Evolutionary conservation across 2,329 filamentous ascomycete species (phyloP).

Genomic region (Neonectria sp.): DNA sequence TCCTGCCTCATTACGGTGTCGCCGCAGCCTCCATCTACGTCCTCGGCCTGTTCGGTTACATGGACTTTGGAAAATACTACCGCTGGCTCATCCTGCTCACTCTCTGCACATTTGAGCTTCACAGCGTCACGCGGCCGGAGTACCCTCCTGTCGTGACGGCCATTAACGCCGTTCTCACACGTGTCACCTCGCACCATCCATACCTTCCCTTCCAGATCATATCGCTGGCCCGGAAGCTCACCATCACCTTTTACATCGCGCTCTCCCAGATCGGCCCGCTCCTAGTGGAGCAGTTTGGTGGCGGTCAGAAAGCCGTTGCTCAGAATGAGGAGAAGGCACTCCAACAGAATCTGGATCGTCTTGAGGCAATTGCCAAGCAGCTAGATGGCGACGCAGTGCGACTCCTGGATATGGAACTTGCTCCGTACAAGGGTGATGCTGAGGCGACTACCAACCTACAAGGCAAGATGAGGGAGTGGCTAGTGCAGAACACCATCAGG

Average conservation of each 20-base stretch:
- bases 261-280: constrained; percentile 85
- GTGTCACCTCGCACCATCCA: constrained; percentile 64
- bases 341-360: constrained; percentile 75
- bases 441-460: constrained; percentile 72
- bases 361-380: constrained; percentile 72
- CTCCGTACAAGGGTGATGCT: constrained; percentile 83
- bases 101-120: constrained; percentile 71
- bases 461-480: constrained; percentile 84
- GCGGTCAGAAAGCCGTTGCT: constrained; percentile 38
- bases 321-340: constrained; percentile 64
- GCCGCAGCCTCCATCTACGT: constrained; percentile 72
- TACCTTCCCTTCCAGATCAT: constrained; percentile 91
- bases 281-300: constrained; percentile 58
- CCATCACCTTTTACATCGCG: constrained; percentile 86
- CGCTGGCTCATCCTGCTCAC: constrained; percentile 71
- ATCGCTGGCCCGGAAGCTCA: constrained; percentile 80
- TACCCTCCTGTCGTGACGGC: constrained; percentile 63
- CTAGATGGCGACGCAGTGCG: constrained; percentile 79
- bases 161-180: constrained; percentile 62
- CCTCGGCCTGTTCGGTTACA: constrained; percentile 75
- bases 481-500: constrained; percentile 88
- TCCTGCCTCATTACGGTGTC: constrained; percentile 73
- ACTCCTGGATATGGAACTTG: constrained; percentile 83
- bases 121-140: constrained; percentile 68
- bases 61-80: constrained; percentile 77